Evolutionary conservation across 2,329 filamentous ascomycete species (phyloP).

Genomic region (Fusarium incarnatum): DNA sequence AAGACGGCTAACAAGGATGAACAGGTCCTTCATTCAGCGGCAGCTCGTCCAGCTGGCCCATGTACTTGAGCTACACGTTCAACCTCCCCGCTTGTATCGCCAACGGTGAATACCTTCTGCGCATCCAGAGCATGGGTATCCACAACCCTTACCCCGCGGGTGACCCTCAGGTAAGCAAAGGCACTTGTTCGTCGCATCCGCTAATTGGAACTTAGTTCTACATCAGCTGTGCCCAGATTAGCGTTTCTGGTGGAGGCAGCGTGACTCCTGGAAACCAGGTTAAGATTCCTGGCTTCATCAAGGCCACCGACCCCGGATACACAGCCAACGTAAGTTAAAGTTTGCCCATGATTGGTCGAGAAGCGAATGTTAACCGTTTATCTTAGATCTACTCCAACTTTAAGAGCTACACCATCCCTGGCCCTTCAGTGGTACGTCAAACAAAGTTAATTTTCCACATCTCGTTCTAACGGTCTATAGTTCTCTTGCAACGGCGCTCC

Average conservation of each 20-base stretch:
- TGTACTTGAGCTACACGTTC: background rate
- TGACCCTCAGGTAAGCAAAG: background rate
- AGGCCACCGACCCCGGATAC: conserved; percentile 4
- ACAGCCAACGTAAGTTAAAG: background rate
- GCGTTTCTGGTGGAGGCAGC: conserved; percentile 5
- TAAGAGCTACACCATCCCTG: conserved; percentile 9
- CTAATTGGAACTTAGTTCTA: background rate
- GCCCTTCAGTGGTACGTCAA: conserved; percentile 10
- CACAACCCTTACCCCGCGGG: conserved; percentile 16
- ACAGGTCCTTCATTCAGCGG: background rate
- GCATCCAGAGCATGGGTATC: conserved; percentile 11
- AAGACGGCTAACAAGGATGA: accelerated
- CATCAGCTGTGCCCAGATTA: conserved; percentile 19
- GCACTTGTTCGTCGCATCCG: accelerated
- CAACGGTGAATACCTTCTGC: conserved; percentile 12
- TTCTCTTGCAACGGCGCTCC: conserved; percentile 17
- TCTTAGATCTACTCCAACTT: conserved; percentile 14
- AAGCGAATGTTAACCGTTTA: background rate
- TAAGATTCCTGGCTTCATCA: conserved; percentile 17
- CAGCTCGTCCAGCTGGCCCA: background rate
- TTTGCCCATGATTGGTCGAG: accelerated
- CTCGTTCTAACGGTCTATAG: background rate
- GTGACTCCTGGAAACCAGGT: conserved; percentile 11
- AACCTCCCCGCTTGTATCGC: conserved; percentile 11
- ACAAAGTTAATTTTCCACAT: accelerated